phyloP scores from a whole-genome alignment of 2,329 filamentous ascomycete species.

The Dactylellina drechsleri region DNA sequence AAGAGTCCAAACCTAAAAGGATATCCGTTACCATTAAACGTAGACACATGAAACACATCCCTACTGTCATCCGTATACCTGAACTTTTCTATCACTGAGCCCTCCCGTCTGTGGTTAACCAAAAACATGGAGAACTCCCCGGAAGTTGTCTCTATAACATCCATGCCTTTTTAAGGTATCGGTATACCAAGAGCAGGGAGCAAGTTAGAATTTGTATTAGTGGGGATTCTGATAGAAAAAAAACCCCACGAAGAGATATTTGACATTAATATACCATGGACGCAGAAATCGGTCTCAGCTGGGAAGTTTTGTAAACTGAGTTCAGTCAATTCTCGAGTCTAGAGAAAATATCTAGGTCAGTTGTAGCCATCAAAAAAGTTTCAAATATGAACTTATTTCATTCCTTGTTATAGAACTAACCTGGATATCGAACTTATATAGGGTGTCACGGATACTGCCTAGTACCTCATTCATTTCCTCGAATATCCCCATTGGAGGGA shows the following conservation, averaged over 20 bases:
- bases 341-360: not conserved
- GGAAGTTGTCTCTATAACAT: slow-evolving; percentile 14
- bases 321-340: slow-evolving; percentile 29
- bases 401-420: not conserved
- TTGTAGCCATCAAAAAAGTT: not conserved
- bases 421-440: slow-evolving; percentile 38
- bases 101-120: slow-evolving; percentile 36
- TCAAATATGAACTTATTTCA: not conserved
- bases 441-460: slow-evolving; percentile 24
- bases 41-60: slow-evolving; percentile 11
- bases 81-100: slow-evolving; percentile 42
- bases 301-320: slow-evolving; percentile 36
- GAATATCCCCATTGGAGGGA: slow-evolving; percentile 38
- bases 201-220: not conserved
- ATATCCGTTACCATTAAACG: slow-evolving; percentile 24
- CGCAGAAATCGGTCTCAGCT: slow-evolving; percentile 24
- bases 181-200: not conserved
- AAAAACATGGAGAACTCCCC: slow-evolving; percentile 36
- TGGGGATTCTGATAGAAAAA: not conserved
- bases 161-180: slow-evolving; percentile 24
- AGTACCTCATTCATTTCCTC: not conserved
- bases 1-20: not conserved
- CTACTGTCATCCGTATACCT: not conserved
- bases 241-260: not conserved
- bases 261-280: slow-evolving; percentile 17